Evolutionary conservation across 1,139 yeast genomes (phyloP).

Genomic region (Sugiyamaella xylanicola): DNA sequence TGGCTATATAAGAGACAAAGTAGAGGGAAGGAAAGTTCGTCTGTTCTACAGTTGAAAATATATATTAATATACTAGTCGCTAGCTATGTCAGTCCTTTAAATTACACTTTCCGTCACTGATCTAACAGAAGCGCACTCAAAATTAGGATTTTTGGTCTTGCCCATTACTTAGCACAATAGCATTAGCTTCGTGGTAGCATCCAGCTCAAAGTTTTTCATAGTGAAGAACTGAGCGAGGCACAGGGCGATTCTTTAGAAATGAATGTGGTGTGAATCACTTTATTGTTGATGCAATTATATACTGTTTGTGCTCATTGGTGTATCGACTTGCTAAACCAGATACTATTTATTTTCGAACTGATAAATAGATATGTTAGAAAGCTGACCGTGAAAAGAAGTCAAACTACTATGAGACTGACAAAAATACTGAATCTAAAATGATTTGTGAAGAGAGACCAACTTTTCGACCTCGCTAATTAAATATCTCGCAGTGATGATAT

Average conservation of each 20-base stretch:
- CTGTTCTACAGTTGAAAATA: too few relatives aligned
- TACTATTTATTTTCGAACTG: too few relatives aligned
- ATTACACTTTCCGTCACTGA: conserved; percentile 23
- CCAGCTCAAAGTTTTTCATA: conserved; percentile 23
- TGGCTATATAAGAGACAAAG: too few relatives aligned
- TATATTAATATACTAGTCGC: too few relatives aligned
- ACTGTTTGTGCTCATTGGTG: too few relatives aligned
- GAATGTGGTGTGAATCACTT: too few relatives aligned
- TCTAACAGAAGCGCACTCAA: conserved; percentile 26
- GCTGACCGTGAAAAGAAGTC: too few relatives aligned
- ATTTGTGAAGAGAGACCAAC: neutral
- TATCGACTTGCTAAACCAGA: neutral
- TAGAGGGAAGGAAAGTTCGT: too few relatives aligned
- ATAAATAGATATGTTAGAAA: too few relatives aligned
- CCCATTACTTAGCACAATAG: conserved; percentile 11
- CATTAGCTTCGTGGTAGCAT: neutral
- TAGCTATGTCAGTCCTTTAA: conserved; percentile 20
- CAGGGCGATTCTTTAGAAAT: conserved; percentile 10
- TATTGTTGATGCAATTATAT: too few relatives aligned
- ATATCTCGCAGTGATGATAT: neutral
- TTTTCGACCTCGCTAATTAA: neutral
- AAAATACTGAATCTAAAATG: neutral
- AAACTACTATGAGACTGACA: neutral
- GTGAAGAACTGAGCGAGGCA: conserved; percentile 24
- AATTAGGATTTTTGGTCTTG: conserved; percentile 21